Conservation (phyloP, 164 flowering plant genomes). For the Umbellularia californica region DNA sequence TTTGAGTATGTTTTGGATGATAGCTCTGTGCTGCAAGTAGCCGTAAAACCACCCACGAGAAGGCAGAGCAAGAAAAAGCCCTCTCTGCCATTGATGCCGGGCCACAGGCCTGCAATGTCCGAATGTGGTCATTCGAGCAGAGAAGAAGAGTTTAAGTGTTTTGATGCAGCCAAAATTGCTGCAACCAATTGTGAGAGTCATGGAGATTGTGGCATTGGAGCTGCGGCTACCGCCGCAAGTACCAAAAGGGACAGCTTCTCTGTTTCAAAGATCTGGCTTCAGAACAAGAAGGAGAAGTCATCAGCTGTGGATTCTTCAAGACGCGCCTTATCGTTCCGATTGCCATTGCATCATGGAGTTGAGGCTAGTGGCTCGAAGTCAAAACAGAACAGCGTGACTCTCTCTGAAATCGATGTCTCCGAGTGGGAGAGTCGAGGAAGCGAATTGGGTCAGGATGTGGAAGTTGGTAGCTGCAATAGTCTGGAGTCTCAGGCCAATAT, state of each 20-base stretch:
- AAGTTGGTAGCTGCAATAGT: conserved; percentile 38
- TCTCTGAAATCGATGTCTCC: conserved; percentile 42
- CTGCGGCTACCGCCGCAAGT: conserved; percentile 19
- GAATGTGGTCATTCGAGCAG: conserved; percentile 68
- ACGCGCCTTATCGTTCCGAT: conserved; percentile 61
- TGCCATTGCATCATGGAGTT: conserved; percentile 31
- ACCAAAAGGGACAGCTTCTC: conserved; percentile 73
- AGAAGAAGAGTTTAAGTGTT: conserved; percentile 41
- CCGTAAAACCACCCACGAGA: conserved; percentile 45
- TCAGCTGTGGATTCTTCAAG: conserved; percentile 42
- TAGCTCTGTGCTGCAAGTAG: conserved; percentile 52
- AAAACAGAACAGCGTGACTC: conserved; percentile 25
- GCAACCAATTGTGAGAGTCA: conserved; percentile 8
- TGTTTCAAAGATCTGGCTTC: conserved; percentile 77
- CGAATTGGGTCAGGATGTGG: conserved; percentile 26
- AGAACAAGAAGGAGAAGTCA: conserved; percentile 60
- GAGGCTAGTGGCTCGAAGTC: conserved; percentile 29
- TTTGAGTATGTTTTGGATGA: conserved; percentile 87
- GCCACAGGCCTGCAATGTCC: conserved; percentile 62
- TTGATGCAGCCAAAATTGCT: conserved; percentile 25
- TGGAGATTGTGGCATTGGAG: not conserved
- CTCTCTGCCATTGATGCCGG: conserved; percentile 43
- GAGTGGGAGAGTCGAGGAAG: conserved; percentile 41
- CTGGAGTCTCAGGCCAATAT: conserved; percentile 38
- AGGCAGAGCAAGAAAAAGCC: conserved; percentile 46